Evolutionary conservation across 768 basidiomycete genomes (phyloP).

Genomic region (Lactarius hatsudake): DNA sequence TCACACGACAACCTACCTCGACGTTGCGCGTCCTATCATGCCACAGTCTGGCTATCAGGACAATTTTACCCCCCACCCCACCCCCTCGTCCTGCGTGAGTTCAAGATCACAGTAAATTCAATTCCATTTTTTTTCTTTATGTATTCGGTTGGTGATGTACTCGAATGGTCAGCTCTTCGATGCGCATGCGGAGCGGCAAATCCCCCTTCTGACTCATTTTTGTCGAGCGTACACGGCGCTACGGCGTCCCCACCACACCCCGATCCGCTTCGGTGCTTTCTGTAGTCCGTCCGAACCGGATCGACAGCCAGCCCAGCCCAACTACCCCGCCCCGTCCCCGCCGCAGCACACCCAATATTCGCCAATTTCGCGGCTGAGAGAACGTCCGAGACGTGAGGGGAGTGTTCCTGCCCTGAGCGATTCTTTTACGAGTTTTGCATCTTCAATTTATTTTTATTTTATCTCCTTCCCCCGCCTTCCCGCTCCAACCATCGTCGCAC

Average conservation of each 20-base stretch:
- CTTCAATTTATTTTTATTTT: not conserved
- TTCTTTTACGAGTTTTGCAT: not conserved
- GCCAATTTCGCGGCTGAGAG: constrained; percentile 5
- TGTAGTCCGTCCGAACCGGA: constrained; percentile 18
- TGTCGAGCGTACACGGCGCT: not conserved
- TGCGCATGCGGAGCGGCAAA: not conserved
- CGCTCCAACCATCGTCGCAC: not conserved
- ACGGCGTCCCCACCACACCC: not conserved
- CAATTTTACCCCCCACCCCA: not conserved
- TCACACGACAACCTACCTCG: constrained; percentile 6
- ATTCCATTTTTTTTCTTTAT: not conserved
- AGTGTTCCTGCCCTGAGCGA: not conserved
- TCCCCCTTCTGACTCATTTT: not conserved
- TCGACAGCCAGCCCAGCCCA: constrained; percentile 3
- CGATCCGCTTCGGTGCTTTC: constrained; percentile 12
- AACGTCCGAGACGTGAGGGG: not conserved
- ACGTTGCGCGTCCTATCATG: too few relatives aligned
- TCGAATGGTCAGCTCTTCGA: not conserved
- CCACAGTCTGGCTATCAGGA: not conserved
- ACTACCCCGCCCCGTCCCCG: not conserved
- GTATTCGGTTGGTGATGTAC: not conserved
- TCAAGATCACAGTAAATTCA: not conserved
- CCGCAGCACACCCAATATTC: not conserved
- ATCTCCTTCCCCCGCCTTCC: not conserved
- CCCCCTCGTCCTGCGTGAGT: not conserved